These are phyloP conservation scores for Neurospora sp. DNA, from an alignment of 2,329 filamentous ascomycete genomes.

Conservation along the genomic window DNA sequence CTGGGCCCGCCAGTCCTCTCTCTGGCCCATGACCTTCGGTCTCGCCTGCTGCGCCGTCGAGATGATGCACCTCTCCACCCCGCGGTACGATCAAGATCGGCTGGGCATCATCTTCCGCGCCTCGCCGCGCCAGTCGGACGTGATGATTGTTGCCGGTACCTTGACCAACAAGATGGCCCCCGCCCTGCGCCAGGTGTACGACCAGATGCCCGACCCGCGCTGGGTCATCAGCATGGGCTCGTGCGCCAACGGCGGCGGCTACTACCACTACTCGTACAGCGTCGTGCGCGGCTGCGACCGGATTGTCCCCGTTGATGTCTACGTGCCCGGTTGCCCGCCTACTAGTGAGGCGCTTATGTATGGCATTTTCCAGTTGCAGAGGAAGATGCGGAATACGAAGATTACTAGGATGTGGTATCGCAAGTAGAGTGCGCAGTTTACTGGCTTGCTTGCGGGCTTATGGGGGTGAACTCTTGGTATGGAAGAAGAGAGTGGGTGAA, in stretches of 20 bases:
- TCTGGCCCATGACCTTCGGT: slow-evolving; percentile 85
- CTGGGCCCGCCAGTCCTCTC: slow-evolving; percentile 74
- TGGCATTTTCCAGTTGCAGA: slow-evolving; percentile 58
- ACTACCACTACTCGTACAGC: slow-evolving; percentile 65
- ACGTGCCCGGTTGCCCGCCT: slow-evolving; percentile 54
- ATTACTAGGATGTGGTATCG: slow-evolving; percentile 41
- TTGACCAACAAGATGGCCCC: slow-evolving; percentile 96
- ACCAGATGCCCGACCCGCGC: slow-evolving; percentile 87
- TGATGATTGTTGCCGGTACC: slow-evolving; percentile 90
- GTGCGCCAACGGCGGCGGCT: slow-evolving; percentile 63
- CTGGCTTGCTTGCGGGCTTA: not conserved
- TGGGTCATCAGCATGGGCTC: slow-evolving; percentile 74
- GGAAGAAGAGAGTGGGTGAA: not conserved
- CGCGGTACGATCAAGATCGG: slow-evolving; percentile 81
- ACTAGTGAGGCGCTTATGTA: slow-evolving; percentile 39
- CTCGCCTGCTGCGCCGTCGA: slow-evolving; percentile 84
- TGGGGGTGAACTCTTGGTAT: not conserved
- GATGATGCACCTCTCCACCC: slow-evolving; percentile 87
- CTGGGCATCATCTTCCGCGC: slow-evolving; percentile 70
- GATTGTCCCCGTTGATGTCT: slow-evolving; percentile 58
- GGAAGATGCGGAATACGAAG: slow-evolving; percentile 51
- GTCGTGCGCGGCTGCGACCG: slow-evolving; percentile 57
- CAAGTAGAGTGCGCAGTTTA: slow-evolving; percentile 24
- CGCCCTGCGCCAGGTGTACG: slow-evolving; percentile 81
- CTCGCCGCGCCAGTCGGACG: slow-evolving; percentile 61